phyloP scores from a whole-genome alignment of 495 filamentous ascomycete genomes.

The Penicillium fimorum region DNA sequence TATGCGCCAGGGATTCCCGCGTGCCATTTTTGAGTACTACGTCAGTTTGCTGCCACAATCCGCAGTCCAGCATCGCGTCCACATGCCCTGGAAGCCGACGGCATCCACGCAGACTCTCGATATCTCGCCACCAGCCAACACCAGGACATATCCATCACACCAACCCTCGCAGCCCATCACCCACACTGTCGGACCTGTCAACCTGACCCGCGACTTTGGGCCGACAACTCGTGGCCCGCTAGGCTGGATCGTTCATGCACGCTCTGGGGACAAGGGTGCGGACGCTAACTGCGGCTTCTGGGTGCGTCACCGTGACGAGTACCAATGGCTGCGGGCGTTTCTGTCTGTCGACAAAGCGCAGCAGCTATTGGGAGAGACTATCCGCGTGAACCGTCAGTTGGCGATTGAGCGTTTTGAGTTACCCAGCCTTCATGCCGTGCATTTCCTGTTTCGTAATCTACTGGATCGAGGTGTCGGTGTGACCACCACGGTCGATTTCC shows the following conservation, averaged over 20 bases:
- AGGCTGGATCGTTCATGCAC: constrained; percentile 47
- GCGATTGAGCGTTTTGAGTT: constrained; percentile 54
- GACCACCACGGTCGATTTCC: constrained; percentile 49
- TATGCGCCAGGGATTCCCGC: constrained; percentile 37
- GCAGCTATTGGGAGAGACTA: constrained; percentile 42
- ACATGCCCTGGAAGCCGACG: constrained; percentile 39
- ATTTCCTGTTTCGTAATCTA: constrained; percentile 55
- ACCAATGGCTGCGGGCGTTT: constrained; percentile 49
- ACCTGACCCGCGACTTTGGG: constrained; percentile 34
- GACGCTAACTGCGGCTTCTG: constrained; percentile 57
- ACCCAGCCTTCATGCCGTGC: constrained; percentile 41
- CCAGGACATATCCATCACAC: constrained; percentile 32
- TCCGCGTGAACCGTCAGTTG: constrained; percentile 34
- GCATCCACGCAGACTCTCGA: constrained; percentile 22
- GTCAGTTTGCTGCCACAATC: constrained; percentile 42
- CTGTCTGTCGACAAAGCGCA: constrained; percentile 40
- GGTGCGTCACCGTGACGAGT: constrained; percentile 49
- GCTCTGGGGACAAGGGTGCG: constrained; percentile 54
- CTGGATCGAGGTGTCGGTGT: constrained; percentile 54
- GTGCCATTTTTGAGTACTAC: constrained; percentile 43
- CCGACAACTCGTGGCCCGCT: constrained; percentile 42
- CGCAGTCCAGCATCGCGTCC: constrained; percentile 37
- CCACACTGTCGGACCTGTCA: constrained; percentile 12
- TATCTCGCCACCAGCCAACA: constrained; percentile 35
- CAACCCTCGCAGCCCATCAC: constrained; percentile 31